A percentile compares a stretch with the other conserved stretches of the same genome.
Evolutionary conservation across 2,329 filamentous ascomycete genomes (phyloP).

Genomic region (Monilinia polystroma): DNA sequence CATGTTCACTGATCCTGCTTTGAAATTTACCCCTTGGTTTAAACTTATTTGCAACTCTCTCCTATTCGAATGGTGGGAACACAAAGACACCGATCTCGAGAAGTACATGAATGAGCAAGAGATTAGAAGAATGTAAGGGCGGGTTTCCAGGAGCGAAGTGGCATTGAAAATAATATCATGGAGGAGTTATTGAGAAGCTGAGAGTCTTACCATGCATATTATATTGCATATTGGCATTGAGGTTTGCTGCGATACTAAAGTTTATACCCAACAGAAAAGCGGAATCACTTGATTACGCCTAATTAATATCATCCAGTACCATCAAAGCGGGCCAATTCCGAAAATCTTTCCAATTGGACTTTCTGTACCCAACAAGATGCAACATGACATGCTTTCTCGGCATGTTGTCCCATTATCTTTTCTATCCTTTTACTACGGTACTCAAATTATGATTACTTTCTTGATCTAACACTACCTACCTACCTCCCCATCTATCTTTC

Average conservation of each 20-base stretch:
- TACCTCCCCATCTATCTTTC: not conserved
- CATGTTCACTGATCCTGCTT: constrained; percentile 76
- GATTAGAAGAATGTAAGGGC: constrained; percentile 74
- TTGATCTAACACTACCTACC: not conserved
- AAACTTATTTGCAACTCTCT: constrained; percentile 97
- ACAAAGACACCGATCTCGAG: constrained; percentile 76
- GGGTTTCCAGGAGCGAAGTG: not conserved
- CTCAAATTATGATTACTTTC: constrained; percentile 9
- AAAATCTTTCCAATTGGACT: constrained; percentile 11
- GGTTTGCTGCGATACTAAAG: constrained; percentile 11
- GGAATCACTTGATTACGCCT: constrained; percentile 23
- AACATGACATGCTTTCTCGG: not conserved
- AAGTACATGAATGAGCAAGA: constrained; percentile 82
- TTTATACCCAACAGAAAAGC: constrained; percentile 23
- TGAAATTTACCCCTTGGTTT: constrained; percentile 98
- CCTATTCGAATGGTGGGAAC: constrained; percentile 97
- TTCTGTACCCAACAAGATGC: constrained; percentile 3
- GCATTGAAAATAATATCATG: constrained; percentile 14
- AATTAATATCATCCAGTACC: constrained; percentile 19
- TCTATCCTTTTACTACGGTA: not conserved
- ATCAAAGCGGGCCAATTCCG: constrained; percentile 10
- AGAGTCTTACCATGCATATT: constrained; percentile 16
- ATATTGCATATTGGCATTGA: constrained; percentile 20
- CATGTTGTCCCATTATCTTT: not conserved
- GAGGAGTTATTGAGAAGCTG: constrained; percentile 16